Evolutionary conservation across 2,329 filamentous ascomycete genomes (phyloP).

Genomic region (Aulographum hederae): DNA sequence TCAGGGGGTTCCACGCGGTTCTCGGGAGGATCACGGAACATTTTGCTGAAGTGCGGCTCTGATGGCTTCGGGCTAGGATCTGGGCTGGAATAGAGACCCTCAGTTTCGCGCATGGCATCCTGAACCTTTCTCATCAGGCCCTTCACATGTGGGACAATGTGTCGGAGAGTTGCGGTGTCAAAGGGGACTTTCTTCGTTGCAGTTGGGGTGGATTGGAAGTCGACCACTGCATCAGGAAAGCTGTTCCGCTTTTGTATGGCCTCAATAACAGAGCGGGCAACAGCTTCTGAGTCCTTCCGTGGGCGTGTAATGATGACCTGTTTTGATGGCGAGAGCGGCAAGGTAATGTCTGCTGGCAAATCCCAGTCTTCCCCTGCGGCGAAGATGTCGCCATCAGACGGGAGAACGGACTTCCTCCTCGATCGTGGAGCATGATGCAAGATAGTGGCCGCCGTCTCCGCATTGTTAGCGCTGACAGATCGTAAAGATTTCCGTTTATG

Average conservation of each 20-base stretch:
- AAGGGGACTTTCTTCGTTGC: conserved; percentile 40
- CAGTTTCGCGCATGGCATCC: conserved; percentile 8
- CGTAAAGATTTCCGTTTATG: too few species aligned
- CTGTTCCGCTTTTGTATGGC: conserved; percentile 34
- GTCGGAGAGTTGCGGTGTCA: conserved; percentile 43
- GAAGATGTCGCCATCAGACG: conserved; percentile 4
- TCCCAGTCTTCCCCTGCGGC: too few species aligned
- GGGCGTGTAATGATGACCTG: conserved; percentile 24
- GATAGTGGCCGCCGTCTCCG: too few species aligned
- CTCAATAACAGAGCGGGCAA: conserved; percentile 44
- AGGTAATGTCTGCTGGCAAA: conserved; percentile 11
- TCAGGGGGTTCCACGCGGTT: too few species aligned
- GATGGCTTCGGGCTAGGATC: neutral
- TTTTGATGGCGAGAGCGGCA: conserved; percentile 9
- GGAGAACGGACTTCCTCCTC: conserved; percentile 5
- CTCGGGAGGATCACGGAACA: too few species aligned
- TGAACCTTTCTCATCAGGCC: conserved; percentile 29
- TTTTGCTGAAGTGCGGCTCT: too few species aligned
- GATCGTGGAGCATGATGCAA: neutral
- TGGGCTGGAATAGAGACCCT: conserved; percentile 8
- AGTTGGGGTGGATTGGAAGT: neutral
- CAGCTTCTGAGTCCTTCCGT: conserved; percentile 36
- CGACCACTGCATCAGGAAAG: too few species aligned
- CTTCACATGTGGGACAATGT: conserved; percentile 38
- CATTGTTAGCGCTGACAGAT: too few species aligned